Evolutionary conservation across 495 filamentous ascomycete genomes (phyloP), one percentile per base, ranked within the genome.

Genomic region (Rusavskia elegans): DNA sequence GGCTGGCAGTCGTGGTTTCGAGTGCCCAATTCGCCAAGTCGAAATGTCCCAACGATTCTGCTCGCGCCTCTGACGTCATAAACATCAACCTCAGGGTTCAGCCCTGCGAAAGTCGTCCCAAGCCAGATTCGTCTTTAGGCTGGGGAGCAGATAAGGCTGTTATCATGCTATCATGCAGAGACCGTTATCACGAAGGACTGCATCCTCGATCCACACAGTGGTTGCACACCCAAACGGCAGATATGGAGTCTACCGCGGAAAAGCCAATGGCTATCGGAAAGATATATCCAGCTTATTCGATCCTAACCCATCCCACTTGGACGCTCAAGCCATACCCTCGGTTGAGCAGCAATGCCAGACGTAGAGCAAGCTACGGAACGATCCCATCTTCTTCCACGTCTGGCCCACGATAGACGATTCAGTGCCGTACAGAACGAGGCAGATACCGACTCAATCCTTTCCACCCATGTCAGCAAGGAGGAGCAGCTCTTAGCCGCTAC

Each of bases 401-500:
- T 45, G 17, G 56, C 55, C 17, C 57, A 63, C 48, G 54, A 67
- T 35, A 50, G 62, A 17, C 57, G 66, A 37, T 52, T 67, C 49
- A 62, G 53, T 48, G 49, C 40, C 13, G 23, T 70, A 0, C 63
- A 61, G 50, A 59, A 63, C 5, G 62, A 68, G 54, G 61, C 59
- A n/a, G 67, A 69, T 37, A 58, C 58, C 21, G 48, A 52, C 6
- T 67, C 62, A 8, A 46, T 68, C 23, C 57, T 67, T n/a, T 50
- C 52, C 23, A 60, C 59, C 35, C 51, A 61, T 27, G 41, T 70
- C 30, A 66, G 62, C 29, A 73, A 70, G 49, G 68, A 73, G 35
- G 73, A 76, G 55, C 64, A 65, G 54, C 64, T 64, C 10, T 59
- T 75, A 38, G 61, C 51, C 16, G 62, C 58, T 14, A 68, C 66